These are phyloP conservation scores for Ophiorrhiza pumila DNA, from an alignment of 257 asterid genomes.

Conservation along the genomic window DNA sequence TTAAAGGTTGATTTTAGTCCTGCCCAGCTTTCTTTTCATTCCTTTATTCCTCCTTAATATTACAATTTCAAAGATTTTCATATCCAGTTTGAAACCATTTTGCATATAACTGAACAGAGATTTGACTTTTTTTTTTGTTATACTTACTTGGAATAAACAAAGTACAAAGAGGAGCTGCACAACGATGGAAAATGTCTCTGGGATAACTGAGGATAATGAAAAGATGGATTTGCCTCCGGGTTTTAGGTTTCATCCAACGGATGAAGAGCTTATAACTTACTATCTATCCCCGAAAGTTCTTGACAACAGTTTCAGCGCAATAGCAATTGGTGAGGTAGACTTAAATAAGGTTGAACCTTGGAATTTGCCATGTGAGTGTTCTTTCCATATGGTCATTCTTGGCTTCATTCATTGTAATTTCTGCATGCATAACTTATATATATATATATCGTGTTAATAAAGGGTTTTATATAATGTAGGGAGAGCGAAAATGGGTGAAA, in stretches of 20 bases:
- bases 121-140: neutral
- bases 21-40: neutral
- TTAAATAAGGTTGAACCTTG: slow-evolving; percentile 89
- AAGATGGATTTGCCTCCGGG: slow-evolving; percentile 78
- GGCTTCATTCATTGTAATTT: neutral
- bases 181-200: slow-evolving; percentile 44
- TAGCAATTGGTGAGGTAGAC: slow-evolving; percentile 75
- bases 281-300: slow-evolving; percentile 49
- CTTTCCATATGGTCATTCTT: neutral
- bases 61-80: neutral
- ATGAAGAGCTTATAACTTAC: slow-evolving; percentile 79
- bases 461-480: slow-evolving; percentile 33
- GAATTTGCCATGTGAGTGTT: slow-evolving; percentile 78
- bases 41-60: neutral
- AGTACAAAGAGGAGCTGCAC: neutral
- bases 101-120: neutral
- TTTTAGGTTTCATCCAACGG: slow-evolving; percentile 84
- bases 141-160: neutral
- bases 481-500: slow-evolving; percentile 75
- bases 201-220: slow-evolving; percentile 30
- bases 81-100: neutral
- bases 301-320: slow-evolving; percentile 38
- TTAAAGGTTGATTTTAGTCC: neutral
- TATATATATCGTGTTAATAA: neutral
- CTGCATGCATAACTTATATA: neutral